phyloP scores from a whole-genome alignment of 2,329 filamentous ascomycete species.

The Tolypocladium ovalisporum region DNA sequence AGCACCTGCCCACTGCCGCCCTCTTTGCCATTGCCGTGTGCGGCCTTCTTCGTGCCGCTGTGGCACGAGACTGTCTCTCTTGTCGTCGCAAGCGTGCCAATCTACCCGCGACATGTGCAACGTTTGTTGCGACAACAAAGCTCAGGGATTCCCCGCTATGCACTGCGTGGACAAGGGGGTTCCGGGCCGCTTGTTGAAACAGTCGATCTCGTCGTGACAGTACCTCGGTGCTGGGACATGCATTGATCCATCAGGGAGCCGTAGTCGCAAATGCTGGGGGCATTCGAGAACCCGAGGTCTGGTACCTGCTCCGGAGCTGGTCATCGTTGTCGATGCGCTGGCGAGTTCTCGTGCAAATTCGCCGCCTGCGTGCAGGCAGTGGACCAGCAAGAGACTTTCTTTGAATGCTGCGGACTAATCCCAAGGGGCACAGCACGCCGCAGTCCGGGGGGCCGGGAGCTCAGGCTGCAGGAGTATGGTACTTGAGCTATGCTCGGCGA shows the following conservation, averaged over 20 bases:
- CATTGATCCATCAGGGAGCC: background rate
- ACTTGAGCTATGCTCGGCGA: background rate
- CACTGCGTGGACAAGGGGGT: conserved; percentile 7
- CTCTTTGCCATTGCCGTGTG: conserved; percentile 2
- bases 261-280: conserved; percentile 3
- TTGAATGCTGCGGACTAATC: too few species aligned
- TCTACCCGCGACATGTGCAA: conserved; percentile 5
- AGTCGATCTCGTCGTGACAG: background rate
- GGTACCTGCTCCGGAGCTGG: background rate
- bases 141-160: conserved; percentile 1
- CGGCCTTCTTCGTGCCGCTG: background rate
- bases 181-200: conserved; percentile 3
- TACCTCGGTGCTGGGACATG: background rate
- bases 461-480: background rate
- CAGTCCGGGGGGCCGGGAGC: background rate
- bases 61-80: background rate
- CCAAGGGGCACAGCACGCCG: too few species aligned
- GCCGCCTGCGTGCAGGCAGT: conserved; percentile 1
- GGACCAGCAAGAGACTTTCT: too few species aligned
- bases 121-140: conserved; percentile 1
- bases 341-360: background rate
- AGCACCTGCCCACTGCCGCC: too few species aligned
- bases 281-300: background rate
- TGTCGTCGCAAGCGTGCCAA: conserved; percentile 1
- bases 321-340: conserved; percentile 1